These are phyloP conservation scores for Rhodamnia argentea DNA, from an alignment of 345 rosid genomes.

Conservation along the genomic window DNA sequence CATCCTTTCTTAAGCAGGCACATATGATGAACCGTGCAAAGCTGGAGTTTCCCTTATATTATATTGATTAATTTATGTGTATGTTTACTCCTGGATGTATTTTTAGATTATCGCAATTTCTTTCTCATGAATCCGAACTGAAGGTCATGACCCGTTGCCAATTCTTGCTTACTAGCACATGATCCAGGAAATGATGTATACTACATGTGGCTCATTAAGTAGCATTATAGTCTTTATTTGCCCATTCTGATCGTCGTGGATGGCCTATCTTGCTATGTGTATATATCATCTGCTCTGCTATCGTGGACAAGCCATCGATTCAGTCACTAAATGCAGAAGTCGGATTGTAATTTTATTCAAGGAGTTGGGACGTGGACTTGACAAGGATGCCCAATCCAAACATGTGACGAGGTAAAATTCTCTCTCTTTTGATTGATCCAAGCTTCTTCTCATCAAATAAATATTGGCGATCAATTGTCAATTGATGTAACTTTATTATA, in stretches of 20 bases:
- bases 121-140: not conserved
- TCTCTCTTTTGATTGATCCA: not conserved
- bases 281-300: not conserved
- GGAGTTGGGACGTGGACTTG: not conserved
- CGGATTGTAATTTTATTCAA: not conserved
- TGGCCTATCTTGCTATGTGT: not conserved
- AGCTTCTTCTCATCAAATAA: not conserved
- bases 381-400: not conserved
- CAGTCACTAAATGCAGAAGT: not conserved
- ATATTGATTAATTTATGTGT: not conserved
- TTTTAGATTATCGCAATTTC: not conserved
- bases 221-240: not conserved
- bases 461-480: not conserved
- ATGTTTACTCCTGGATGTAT: not conserved
- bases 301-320: not conserved
- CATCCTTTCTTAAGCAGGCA: not conserved
- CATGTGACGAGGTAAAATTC: not conserved
- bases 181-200: not conserved
- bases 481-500: not conserved
- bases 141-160: not conserved
- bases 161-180: not conserved
- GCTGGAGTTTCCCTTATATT: not conserved
- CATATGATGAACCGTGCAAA: not conserved
- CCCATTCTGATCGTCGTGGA: not conserved
- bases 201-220: not conserved